A percentile compares a stretch with the other conserved stretches of the same genome.
Evolutionary conservation across 2,329 filamentous ascomycete genomes (phyloP).

Genomic region (Cryphonectria carpinicola): DNA sequence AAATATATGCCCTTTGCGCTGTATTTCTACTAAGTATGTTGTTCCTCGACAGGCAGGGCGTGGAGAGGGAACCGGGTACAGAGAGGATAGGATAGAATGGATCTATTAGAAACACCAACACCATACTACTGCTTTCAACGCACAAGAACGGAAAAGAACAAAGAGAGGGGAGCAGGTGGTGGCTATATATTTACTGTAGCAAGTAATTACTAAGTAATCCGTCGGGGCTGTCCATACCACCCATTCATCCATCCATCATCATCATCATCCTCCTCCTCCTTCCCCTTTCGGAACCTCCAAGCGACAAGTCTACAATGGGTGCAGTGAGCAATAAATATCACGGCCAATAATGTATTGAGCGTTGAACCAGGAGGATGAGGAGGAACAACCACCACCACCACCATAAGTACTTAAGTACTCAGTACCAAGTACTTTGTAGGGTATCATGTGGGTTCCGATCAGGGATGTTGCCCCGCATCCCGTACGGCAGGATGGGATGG

Average conservation of each 20-base stretch:
- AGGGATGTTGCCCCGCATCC: not conserved
- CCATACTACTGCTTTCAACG: too few species aligned
- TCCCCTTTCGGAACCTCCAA: not conserved
- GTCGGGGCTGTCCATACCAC: too few species aligned
- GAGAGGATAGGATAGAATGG: too few species aligned
- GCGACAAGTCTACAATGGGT: not conserved
- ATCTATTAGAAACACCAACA: too few species aligned
- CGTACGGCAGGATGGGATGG: not conserved
- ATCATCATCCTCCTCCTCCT: not conserved
- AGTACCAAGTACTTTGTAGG: not conserved
- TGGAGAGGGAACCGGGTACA: too few species aligned
- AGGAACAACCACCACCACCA: not conserved
- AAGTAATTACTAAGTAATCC: too few species aligned
- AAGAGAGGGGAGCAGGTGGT: not conserved
- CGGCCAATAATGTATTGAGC: constrained; percentile 11
- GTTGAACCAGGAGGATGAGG: not conserved
- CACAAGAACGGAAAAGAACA: too few species aligned
- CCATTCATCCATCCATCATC: not conserved
- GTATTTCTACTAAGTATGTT: not conserved
- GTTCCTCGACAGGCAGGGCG: not conserved
- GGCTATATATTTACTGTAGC: not conserved
- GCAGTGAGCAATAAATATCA: not conserved
- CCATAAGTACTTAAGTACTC: not conserved
- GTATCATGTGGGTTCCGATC: not conserved
- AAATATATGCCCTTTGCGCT: not conserved